Conservation (phyloP, 2,329 filamentous ascomycete species). For the Alternaria novae-zelandiae region DNA sequence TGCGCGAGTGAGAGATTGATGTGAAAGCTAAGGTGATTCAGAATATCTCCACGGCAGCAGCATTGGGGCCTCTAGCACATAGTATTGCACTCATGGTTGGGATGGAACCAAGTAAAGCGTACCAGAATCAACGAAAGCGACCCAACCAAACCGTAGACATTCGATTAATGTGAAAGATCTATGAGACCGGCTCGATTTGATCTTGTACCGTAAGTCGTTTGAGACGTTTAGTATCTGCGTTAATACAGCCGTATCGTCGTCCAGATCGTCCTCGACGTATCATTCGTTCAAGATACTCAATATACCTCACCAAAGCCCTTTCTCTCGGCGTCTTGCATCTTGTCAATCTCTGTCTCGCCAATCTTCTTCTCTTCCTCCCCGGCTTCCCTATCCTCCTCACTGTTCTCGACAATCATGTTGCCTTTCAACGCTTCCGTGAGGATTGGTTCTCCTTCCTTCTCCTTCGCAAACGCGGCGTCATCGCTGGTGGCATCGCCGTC, state of each 20-base stretch:
- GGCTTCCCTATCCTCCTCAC: constrained; percentile 27
- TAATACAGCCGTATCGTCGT: background rate
- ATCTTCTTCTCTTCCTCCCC: constrained; percentile 27
- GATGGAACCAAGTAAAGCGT: background rate
- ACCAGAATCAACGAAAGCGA: background rate
- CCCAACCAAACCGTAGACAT: background rate
- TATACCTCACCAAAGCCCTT: constrained; percentile 45
- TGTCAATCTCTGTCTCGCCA: constrained; percentile 35
- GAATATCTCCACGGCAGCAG: background rate
- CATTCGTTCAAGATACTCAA: constrained; percentile 12
- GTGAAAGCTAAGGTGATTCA: background rate
- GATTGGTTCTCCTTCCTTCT: constrained; percentile 27
- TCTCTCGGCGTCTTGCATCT: constrained; percentile 37
- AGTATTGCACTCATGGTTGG: background rate
- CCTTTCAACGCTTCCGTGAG: constrained; percentile 43
- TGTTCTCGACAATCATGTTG: constrained; percentile 42
- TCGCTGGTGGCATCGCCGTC: constrained; percentile 45
- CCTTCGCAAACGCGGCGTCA: constrained; percentile 13
- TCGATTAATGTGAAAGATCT: background rate
- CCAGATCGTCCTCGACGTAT: background rate
- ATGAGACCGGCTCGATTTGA: background rate
- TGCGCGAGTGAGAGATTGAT: background rate
- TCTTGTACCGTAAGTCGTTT: background rate
- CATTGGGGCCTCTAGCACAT: background rate
- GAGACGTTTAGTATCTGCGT: background rate